Base-by-base conservation (phyloP, 2,329 filamentous ascomycete genomes). In the Myriosclerotinia scirpicola region DNA sequence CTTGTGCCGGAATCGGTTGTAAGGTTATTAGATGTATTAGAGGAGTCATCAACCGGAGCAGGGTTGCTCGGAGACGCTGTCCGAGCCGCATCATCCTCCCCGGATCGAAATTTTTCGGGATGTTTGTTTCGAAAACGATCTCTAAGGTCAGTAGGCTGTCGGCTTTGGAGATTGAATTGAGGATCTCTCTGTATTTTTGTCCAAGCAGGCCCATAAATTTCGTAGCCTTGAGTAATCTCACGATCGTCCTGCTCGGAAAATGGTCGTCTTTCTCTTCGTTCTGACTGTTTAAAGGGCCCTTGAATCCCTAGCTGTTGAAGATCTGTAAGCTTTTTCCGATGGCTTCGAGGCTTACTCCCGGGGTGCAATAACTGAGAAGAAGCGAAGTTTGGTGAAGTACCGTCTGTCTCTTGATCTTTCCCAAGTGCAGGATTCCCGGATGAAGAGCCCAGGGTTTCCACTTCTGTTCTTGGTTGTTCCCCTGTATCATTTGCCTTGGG, bases 51-150 rank as follows among this genome's bases (percentile, higher is more conserved):
- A 3, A 26, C n/a, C 22, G 11, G 38, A 42, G 44, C 36, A 42
- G 36, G 30, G n/a, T n/a, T 54, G n/a, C 60, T 65, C 15, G 30
- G 54, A 30, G 50, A 36, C 40, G 22, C 56, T 61, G 64, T 63
- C 42, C 20, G 30, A 30, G 44, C 17, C 11, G 22, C 34, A n/a
- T 36, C 34, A 17, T 56, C 53, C 14, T 65, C 62, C 14, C 48
- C 46, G 17, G 55, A 59, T 30, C 70, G 82, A 80, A 67, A 88
- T 42, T 85, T 82, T 17, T 82, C 82, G 3, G 85, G 84, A 70
- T 87, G 87, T 71, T 87, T 88, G 76, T 89, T 89, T 54, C 87
- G 82, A 42, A 88, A 81, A 30, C 87, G 81, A 69, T 89, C 87
- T 68, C 87, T 80, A 62, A 89, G 75, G 72, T 89, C 87, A 0